A percentile compares a stretch with the other conserved stretches of the same genome.
phyloP scores from a whole-genome alignment of 1,139 yeast genomes.

The Geotrichum klebahnii region DNA sequence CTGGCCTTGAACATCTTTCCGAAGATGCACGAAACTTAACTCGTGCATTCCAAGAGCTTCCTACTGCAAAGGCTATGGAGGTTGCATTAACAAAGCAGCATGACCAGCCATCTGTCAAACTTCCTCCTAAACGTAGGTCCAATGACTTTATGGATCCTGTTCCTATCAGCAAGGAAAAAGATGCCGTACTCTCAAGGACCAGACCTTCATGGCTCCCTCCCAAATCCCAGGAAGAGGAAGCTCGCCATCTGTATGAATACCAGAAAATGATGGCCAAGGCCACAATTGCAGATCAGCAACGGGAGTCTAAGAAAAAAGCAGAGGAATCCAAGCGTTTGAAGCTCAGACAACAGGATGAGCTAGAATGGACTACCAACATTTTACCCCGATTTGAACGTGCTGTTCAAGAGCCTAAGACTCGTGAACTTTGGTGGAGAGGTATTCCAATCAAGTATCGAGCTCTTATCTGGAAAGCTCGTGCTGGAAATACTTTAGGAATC shows the following conservation, averaged over 20 bases:
- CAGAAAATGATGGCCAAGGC: slow-evolving; percentile 51
- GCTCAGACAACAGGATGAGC: slow-evolving; percentile 32
- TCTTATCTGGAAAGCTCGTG: slow-evolving; percentile 50
- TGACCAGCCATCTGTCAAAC: slow-evolving; percentile 2
- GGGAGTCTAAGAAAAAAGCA: slow-evolving; percentile 31
- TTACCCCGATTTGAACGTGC: slow-evolving; percentile 38
- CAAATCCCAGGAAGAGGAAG: slow-evolving; percentile 51
- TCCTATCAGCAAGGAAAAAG: slow-evolving; percentile 32
- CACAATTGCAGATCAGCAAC: slow-evolving; percentile 29
- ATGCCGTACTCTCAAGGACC: slow-evolving; percentile 45
- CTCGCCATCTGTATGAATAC: slow-evolving; percentile 55
- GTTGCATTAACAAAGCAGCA: slow-evolving; percentile 3
- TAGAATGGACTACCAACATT: slow-evolving; percentile 47
- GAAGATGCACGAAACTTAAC: slow-evolving; percentile 52
- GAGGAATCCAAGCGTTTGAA: slow-evolving; percentile 35
- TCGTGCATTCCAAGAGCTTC: slow-evolving; percentile 37
- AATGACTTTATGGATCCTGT: slow-evolving; percentile 22
- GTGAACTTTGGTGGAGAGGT: slow-evolving; percentile 68
- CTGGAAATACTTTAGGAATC: slow-evolving; percentile 41
- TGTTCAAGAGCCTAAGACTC: slow-evolving; percentile 42
- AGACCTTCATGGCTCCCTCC: slow-evolving; percentile 70
- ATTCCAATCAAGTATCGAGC: slow-evolving; percentile 50
- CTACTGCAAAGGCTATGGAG: slow-evolving; percentile 21
- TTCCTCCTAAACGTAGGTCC: slow-evolving; percentile 19
- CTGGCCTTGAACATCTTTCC: slow-evolving; percentile 33